Base-by-base conservation (phyloP, 257 asterid species). In the Euphrasia confusa region DNA sequence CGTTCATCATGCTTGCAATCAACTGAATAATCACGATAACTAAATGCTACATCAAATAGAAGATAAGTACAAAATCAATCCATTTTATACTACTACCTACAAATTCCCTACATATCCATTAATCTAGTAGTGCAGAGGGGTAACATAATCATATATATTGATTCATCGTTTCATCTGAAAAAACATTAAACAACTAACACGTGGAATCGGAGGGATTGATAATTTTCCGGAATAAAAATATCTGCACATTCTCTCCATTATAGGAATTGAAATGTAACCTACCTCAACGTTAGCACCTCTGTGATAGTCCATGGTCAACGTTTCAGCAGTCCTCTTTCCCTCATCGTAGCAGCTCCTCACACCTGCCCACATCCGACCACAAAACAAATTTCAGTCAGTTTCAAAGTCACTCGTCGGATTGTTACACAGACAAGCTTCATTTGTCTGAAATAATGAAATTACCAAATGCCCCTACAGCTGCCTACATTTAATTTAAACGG, bases 271-370 rank as follows among this genome's bases (percentile, higher is more conserved):
- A 0, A 5, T 4, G 33, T 28, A 30, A 70, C 71, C 1, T 65
- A 92, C 99, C 99, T 92, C 94, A 73, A 92, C 97, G 3, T 71
- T 86, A 7, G 97, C 99, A 57, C 97, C 99, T 72, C 99, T 81
- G 80, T 92, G 99, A 68, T 92, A 92, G 66, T 92, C 99, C 99
- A 92, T 92, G 58, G 99, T 79, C 89, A 92, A 80, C 44, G 99
- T 92, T 74, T 92, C 99, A 57, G 99, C 99, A 7, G 99, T 92
- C 26, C 99, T 82, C 85, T 92, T 92, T 33, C 99, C 99, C 77
- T 92, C 99, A 58, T 92, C 99, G 76, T 92, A 92, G 79, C 99
- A 92, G 60, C 99, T 92, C 63, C 99, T 84, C 33, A 89, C 99
- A 74, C 99, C 99, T 92, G 90, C 79, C 77, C 61, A 67, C 42